Evolutionary conservation across 2,329 filamentous ascomycete genomes (phyloP), one percentile per base, ranked within the genome.

Genomic region (Apiospora hydei): DNA sequence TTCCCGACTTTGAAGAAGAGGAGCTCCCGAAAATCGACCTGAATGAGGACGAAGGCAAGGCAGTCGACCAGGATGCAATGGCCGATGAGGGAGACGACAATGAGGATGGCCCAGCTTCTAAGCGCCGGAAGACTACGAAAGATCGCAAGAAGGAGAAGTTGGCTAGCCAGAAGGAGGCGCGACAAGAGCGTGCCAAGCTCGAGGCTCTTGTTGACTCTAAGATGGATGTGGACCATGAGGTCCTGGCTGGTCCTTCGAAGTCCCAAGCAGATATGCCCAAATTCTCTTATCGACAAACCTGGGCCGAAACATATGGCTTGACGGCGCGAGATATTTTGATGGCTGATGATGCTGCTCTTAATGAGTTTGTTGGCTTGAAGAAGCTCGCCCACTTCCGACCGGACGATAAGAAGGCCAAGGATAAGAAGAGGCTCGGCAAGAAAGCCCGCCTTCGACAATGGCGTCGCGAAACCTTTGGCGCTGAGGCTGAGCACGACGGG

Each of bases 281-380:
- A 43, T 99, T 99, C 89, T 92, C 94, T 71, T 99, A 99, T 86
- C 94, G 96, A 78, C 95, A 98, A 80, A 98, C 96, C 1, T 97
- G 94, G 0, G 96, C 96, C 0, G 92, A 93, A 71, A 90, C 93
- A 16, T 99, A 97, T 80, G 96, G 96, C 72, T 90, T 99, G 79
- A 97, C 94, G 0, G 87, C 95, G 0, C 90, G 92, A 73, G 96
- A 99, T 82, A 98, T 99, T 77, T 89, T 99, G 46, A 88, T 92
- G 80, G 94, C 97, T 76, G 94, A 95, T 93, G 96, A 99, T 84
- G 86, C 90, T 67, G 91, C 92, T 70, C 89, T 99, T 75, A 99
- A 99, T 82, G 88, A 95, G 75, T 99, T 93, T 79, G 96, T 92
- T 6, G 96, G 96, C 8, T 85, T 99, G 78, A 99, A 99, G 88